Conservation (phyloP, 2,329 filamentous ascomycete genomes). For the Colletotrichum sp. region DNA sequence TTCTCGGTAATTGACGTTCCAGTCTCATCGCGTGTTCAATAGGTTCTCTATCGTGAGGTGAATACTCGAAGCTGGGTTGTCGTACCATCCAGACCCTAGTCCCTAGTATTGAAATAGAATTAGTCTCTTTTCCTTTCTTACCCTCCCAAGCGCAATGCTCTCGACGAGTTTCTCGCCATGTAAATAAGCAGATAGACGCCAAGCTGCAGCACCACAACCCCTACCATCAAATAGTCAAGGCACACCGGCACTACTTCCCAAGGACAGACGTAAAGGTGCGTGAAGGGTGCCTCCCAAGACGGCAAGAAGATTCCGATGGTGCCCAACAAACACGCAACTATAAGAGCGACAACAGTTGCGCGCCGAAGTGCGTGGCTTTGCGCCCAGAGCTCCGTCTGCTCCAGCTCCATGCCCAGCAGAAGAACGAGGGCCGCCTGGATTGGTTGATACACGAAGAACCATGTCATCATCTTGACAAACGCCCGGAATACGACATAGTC, state of each 20-base stretch:
- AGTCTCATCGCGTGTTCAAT: background rate
- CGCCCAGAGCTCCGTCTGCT: background rate
- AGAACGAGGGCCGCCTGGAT: background rate
- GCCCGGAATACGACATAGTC: background rate
- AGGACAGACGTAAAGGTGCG: background rate
- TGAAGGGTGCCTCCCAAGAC: background rate
- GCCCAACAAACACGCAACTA: background rate
- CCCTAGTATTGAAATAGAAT: background rate
- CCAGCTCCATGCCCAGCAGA: background rate
- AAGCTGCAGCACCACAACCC: background rate
- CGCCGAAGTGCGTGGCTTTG: rapidly evolving
- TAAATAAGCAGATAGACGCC: background rate
- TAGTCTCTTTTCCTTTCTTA: background rate
- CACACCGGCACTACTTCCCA: background rate
- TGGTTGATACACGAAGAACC: background rate
- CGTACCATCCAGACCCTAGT: background rate
- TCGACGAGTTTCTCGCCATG: background rate
- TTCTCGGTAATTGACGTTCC: rapidly evolving
- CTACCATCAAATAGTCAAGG: background rate
- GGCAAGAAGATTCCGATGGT: background rate
- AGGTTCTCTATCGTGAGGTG: background rate
- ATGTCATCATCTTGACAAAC: background rate
- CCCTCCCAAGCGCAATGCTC: background rate
- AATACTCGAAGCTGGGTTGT: background rate
- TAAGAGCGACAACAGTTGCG: background rate